phyloP scores from a whole-genome alignment of 1,139 yeast species.

The Hyphopichia pseudoburtonii region DNA sequence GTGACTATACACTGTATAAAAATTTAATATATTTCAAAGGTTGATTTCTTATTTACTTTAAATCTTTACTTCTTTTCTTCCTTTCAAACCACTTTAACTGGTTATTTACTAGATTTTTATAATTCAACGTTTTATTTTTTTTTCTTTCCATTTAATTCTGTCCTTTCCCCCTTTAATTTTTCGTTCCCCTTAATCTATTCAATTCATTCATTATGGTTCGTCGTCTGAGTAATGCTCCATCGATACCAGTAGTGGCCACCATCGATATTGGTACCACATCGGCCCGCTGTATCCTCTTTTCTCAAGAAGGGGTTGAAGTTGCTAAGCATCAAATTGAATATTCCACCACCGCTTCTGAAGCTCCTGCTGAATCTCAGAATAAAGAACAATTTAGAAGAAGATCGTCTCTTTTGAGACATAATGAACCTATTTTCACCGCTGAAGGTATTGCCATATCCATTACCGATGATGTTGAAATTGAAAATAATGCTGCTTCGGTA shows the following conservation, averaged over 20 bases:
- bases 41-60: too few relatives aligned
- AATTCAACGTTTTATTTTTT: background rate
- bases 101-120: background rate
- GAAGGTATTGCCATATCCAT: constrained; percentile 71
- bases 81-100: background rate
- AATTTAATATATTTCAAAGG: too few relatives aligned
- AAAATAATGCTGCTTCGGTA: constrained; percentile 51
- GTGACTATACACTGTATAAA: too few relatives aligned
- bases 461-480: constrained; percentile 60
- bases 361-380: constrained; percentile 44
- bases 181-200: background rate
- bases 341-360: constrained; percentile 67
- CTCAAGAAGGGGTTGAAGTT: constrained; percentile 69
- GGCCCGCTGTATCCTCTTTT: constrained; percentile 84
- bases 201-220: constrained; percentile 30
- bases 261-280: constrained; percentile 95
- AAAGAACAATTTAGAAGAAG: constrained; percentile 54
- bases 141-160: background rate
- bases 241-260: constrained; percentile 60
- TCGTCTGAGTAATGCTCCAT: constrained; percentile 41
- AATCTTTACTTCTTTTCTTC: background rate
- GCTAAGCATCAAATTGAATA: constrained; percentile 90
- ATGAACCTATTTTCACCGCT: constrained; percentile 64
- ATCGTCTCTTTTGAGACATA: constrained; percentile 48
- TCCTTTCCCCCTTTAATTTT: background rate